Percentiles rank a stretch among this genome's conserved stretches.
phyloP scores from a whole-genome alignment of 75 land plant species.

The Pinus taeda region DNA sequence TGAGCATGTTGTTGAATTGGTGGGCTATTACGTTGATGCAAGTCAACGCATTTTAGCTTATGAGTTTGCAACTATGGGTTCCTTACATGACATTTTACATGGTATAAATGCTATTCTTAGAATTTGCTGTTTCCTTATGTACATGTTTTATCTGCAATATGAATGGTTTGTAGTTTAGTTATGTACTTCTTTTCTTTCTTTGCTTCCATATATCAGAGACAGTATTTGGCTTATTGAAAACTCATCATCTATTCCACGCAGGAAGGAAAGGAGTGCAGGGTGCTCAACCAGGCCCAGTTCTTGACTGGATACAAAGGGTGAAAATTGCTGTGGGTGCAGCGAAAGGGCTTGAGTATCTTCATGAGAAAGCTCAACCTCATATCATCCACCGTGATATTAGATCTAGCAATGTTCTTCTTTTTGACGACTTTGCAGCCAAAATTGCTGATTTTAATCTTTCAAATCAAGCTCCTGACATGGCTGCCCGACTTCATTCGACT shows the following conservation, averaged over 20 bases:
- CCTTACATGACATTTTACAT: constrained; percentile 41
- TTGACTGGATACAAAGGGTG: constrained; percentile 60
- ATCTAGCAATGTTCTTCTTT: constrained; percentile 68
- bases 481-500: constrained; percentile 45
- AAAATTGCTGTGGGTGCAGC: constrained; percentile 66
- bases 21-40: constrained; percentile 43
- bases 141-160: not conserved
- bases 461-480: constrained; percentile 49
- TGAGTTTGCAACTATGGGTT: constrained; percentile 44
- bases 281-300: constrained; percentile 46
- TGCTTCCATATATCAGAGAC: no score
- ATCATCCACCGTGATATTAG: constrained; percentile 59
- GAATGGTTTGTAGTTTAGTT: not conserved
- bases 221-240: no score
- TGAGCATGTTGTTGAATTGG: constrained; percentile 42
- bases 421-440: constrained; percentile 32
- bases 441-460: constrained; percentile 48
- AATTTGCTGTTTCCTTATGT: no score
- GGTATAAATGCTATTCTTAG: constrained; percentile 10
- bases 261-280: constrained; percentile 47
- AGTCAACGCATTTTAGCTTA: constrained; percentile 32
- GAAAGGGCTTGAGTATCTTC: constrained; percentile 54
- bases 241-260: not conserved
- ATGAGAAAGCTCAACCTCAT: constrained; percentile 65
- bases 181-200: no score